Conservation (phyloP, 257 asterid genomes). For the Paraleonurus japonicus region DNA sequence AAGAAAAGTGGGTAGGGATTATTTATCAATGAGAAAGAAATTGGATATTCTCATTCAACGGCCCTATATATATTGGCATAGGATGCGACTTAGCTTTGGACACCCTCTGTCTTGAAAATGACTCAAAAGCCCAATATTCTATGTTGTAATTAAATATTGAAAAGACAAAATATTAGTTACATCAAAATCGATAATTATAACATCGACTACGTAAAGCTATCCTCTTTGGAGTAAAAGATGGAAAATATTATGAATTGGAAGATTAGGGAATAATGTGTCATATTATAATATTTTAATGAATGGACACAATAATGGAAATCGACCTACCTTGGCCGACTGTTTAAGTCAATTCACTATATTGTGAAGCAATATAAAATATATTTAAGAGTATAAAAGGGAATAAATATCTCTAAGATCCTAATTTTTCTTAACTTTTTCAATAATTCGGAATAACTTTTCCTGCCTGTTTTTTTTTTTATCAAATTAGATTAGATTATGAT, state of each 20-base stretch:
- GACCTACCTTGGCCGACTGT: slow-evolving; percentile 40
- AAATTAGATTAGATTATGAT: background rate
- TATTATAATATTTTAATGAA: slow-evolving; percentile 23
- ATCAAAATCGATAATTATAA: slow-evolving; percentile 23
- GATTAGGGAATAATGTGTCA: slow-evolving; percentile 32
- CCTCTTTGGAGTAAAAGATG: slow-evolving; percentile 7
- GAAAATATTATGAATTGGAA: slow-evolving; percentile 27
- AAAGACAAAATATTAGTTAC: slow-evolving; percentile 6
- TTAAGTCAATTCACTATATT: slow-evolving; percentile 1
- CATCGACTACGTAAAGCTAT: slow-evolving; percentile 15
- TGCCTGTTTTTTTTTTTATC: background rate
- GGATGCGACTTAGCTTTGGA: slow-evolving; percentile 36
- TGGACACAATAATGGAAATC: slow-evolving; percentile 22
- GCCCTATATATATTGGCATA: slow-evolving; percentile 23
- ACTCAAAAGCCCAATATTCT: slow-evolving; percentile 23
- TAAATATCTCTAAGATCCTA: background rate
- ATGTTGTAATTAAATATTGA: slow-evolving; percentile 1
- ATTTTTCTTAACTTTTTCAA: background rate
- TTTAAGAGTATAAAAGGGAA: background rate
- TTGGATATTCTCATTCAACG: slow-evolving; percentile 23
- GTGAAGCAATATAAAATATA: background rate
- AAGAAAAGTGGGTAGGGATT: slow-evolving; percentile 21
- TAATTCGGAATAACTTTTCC: background rate
- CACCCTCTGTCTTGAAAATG: slow-evolving; percentile 31
- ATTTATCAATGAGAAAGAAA: slow-evolving; percentile 11